phyloP scores from a whole-genome alignment of 352 stramenopile species.

The Phytophthora pini region DNA sequence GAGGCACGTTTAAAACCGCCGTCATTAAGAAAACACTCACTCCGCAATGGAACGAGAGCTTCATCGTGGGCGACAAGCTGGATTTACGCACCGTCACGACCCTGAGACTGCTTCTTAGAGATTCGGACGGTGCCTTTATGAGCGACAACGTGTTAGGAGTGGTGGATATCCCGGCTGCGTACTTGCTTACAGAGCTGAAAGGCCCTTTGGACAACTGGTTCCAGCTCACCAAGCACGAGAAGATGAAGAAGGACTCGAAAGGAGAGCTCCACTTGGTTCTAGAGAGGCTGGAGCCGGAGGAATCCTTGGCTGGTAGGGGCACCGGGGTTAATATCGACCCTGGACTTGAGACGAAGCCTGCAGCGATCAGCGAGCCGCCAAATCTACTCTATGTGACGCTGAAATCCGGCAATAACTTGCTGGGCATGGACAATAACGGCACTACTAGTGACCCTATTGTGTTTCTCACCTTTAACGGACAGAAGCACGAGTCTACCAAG shows the following conservation, averaged over 20 bases:
- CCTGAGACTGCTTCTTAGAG: constrained; percentile 56
- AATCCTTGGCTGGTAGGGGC: constrained; percentile 20
- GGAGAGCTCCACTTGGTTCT: constrained; percentile 68
- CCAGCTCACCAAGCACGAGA: constrained; percentile 58
- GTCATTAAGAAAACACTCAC: constrained; percentile 72
- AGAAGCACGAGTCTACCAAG: constrained; percentile 82
- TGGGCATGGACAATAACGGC: constrained; percentile 87
- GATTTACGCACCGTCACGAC: constrained; percentile 73
- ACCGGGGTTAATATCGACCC: constrained; percentile 35
- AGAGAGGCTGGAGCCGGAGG: constrained; percentile 26
- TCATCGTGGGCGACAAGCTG: constrained; percentile 66
- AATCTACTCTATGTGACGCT: constrained; percentile 80
- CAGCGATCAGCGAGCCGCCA: constrained; percentile 40
- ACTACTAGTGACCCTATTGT: constrained; percentile 90
- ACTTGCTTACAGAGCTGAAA: constrained; percentile 48
- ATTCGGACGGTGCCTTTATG: constrained; percentile 67
- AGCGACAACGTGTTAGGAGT: constrained; percentile 72
- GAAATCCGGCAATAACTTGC: constrained; percentile 77
- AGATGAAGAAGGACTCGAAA: constrained; percentile 79
- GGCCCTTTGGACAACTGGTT: constrained; percentile 76
- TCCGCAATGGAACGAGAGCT: constrained; percentile 68
- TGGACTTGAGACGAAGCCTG: constrained; percentile 26
- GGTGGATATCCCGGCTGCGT: constrained; percentile 65
- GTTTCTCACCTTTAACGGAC: constrained; percentile 73
- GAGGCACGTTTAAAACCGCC: constrained; percentile 69